Conservation (phyloP, 2,329 filamentous ascomycete genomes). For the Clarireedia monteithiana region DNA sequence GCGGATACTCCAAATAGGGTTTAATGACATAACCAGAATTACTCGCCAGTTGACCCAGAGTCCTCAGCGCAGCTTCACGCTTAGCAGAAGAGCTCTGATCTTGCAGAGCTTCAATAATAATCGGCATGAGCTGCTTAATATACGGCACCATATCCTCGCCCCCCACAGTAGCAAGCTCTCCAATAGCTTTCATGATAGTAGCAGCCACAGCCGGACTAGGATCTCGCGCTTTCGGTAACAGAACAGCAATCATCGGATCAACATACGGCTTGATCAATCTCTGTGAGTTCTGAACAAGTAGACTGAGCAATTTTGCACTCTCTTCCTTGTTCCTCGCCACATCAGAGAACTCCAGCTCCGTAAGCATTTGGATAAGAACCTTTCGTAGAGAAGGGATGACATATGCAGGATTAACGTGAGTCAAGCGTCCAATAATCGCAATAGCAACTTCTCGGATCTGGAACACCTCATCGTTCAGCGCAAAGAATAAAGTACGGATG, state of each 20-base stretch:
- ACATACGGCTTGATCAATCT: constrained; percentile 93
- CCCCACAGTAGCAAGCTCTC: constrained; percentile 87
- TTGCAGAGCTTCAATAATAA: constrained; percentile 89
- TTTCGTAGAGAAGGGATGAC: constrained; percentile 94
- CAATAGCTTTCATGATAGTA: constrained; percentile 90
- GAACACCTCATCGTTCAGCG: constrained; percentile 91
- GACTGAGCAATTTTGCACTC: constrained; percentile 84
- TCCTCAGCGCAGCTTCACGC: constrained; percentile 82
- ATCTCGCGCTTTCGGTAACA: constrained; percentile 89
- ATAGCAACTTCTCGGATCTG: constrained; percentile 90
- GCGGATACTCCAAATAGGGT: constrained; percentile 90
- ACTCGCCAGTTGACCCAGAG: constrained; percentile 84
- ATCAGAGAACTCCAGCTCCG: constrained; percentile 92
- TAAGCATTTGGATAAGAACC: constrained; percentile 90
- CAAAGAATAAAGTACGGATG: constrained; percentile 89
- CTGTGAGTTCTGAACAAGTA: constrained; percentile 88
- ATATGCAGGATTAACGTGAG: constrained; percentile 88
- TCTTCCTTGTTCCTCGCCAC: constrained; percentile 93
- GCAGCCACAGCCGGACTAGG: constrained; percentile 80
- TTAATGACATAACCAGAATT: constrained; percentile 97
- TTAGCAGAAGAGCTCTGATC: constrained; percentile 88
- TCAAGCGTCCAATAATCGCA: constrained; percentile 89
- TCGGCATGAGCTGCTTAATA: constrained; percentile 85
- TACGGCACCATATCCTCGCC: constrained; percentile 91
- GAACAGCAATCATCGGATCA: constrained; percentile 87